These are phyloP conservation scores for Boletus edulis DNA, from an alignment of 768 basidiomycete genomes.

Conservation along the genomic window DNA sequence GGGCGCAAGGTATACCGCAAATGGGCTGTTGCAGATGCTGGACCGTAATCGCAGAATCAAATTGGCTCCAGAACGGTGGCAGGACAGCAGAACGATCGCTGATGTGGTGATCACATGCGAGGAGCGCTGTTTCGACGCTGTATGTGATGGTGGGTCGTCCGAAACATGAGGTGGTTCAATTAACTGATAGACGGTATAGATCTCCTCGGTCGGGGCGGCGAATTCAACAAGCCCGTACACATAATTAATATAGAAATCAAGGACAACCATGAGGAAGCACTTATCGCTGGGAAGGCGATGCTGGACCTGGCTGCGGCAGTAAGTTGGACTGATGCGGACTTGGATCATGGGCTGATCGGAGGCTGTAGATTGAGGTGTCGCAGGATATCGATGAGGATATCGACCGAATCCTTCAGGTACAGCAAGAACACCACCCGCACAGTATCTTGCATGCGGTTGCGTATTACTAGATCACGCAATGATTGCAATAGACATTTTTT, in stretches of 20 bases:
- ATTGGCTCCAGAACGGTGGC: slow-evolving; percentile 94
- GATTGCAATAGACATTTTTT: slow-evolving; percentile 16
- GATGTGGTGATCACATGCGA: slow-evolving; percentile 99
- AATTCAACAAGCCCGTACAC: slow-evolving; percentile 92
- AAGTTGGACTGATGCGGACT: slow-evolving; percentile 32
- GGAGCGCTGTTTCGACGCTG: slow-evolving; percentile 97
- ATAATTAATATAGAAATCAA: slow-evolving; percentile 98
- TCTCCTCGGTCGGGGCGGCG: slow-evolving; percentile 81
- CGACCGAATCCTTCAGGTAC: slow-evolving; percentile 75
- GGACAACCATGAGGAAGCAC: slow-evolving; percentile 98
- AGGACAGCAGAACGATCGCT: slow-evolving; percentile 84
- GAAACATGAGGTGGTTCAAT: slow-evolving; percentile 5
- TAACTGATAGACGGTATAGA: slow-evolving; percentile 46
- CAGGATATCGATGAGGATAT: slow-evolving; percentile 92
- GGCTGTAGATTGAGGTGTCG: slow-evolving; percentile 72
- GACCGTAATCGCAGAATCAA: slow-evolving; percentile 94
- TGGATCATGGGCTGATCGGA: slow-evolving; percentile 11
- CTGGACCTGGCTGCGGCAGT: slow-evolving; percentile 89
- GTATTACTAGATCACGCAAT: slow-evolving; percentile 62
- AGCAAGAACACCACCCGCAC: slow-evolving; percentile 91
- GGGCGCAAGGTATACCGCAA: slow-evolving; percentile 75
- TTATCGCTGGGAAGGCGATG: slow-evolving; percentile 94
- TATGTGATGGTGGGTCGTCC: slow-evolving; percentile 82
- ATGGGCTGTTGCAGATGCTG: slow-evolving; percentile 93
- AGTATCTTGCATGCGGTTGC: slow-evolving; percentile 87